Conservation (phyloP, 768 basidiomycete genomes). For the Psilocybe azurescens region DNA sequence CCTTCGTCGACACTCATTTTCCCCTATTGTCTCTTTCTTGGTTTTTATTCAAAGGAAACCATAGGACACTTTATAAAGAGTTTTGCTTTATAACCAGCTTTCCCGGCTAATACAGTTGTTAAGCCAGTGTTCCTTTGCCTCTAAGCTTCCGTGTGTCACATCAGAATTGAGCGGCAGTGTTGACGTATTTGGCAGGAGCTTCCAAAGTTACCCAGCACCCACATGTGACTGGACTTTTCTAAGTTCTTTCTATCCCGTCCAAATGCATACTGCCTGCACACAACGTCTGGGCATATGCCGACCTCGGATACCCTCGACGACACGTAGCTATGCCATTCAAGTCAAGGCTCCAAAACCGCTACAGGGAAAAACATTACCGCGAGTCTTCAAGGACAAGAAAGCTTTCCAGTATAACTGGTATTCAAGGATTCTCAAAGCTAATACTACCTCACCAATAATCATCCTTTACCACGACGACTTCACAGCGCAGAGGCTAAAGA, state of each 20-base stretch:
- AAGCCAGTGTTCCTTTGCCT: too few relatives aligned
- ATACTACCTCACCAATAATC: conserved; percentile 65
- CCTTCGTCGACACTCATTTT: too few relatives aligned
- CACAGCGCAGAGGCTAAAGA: conserved; percentile 65
- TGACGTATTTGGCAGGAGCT: conserved; percentile 19
- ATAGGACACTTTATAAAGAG: too few relatives aligned
- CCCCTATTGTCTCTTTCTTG: too few relatives aligned
- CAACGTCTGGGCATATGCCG: conserved; percentile 72
- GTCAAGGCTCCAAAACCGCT: conserved; percentile 52
- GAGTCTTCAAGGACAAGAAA: conserved; percentile 82
- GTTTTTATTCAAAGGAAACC: too few relatives aligned
- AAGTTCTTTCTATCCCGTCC: conserved; percentile 9
- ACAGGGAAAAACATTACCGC: conserved; percentile 59
- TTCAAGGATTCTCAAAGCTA: conserved; percentile 67
- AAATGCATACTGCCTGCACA: conserved; percentile 52
- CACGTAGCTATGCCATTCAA: conserved; percentile 66
- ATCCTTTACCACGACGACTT: conserved; percentile 84
- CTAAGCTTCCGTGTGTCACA: too few relatives aligned
- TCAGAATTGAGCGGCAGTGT: neutral
- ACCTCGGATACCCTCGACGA: conserved; percentile 69
- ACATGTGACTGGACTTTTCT: conserved; percentile 23
- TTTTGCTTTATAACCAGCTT: too few relatives aligned
- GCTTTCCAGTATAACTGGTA: conserved; percentile 83
- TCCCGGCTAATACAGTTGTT: too few relatives aligned
- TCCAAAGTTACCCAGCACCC: conserved; percentile 11